These are phyloP conservation scores for Pueraria montana DNA, from an alignment of 306 rosid species.

Conservation along the genomic window DNA sequence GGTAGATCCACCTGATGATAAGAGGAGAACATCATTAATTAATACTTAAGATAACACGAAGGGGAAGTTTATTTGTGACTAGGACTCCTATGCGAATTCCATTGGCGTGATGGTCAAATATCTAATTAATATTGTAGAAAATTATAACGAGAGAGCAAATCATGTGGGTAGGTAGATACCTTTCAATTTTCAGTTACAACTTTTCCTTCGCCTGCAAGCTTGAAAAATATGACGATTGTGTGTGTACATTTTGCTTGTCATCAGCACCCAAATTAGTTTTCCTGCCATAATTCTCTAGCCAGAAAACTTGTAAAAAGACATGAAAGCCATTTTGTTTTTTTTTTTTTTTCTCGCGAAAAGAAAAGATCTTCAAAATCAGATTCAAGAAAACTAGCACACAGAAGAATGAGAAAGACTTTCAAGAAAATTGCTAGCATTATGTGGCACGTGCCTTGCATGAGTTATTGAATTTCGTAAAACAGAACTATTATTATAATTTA, in stretches of 20 bases:
- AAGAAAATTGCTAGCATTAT: too few species aligned
- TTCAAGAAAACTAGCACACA: not conserved
- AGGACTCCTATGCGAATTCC: not conserved
- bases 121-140: slow-evolving; percentile 22
- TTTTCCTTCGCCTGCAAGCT: not conserved
- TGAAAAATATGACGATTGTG: not conserved
- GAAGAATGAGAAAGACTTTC: too few species aligned
- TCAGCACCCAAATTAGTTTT: not conserved
- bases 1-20: not conserved
- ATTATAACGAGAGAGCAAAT: not conserved
- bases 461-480: too few species aligned
- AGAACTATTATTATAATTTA: too few species aligned
- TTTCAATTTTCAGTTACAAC: not conserved
- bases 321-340: not conserved
- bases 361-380: not conserved
- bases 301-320: too few species aligned
- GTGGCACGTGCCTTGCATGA: not conserved
- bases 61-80: not conserved
- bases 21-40: not conserved
- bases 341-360: not conserved
- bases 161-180: not conserved
- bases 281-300: not conserved
- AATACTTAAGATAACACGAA: not conserved
- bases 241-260: not conserved
- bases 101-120: not conserved